Evolutionary conservation across 495 filamentous ascomycete genomes (phyloP), one percentile per base, ranked within the genome.

Genomic region (Neurospora sp.): DNA sequence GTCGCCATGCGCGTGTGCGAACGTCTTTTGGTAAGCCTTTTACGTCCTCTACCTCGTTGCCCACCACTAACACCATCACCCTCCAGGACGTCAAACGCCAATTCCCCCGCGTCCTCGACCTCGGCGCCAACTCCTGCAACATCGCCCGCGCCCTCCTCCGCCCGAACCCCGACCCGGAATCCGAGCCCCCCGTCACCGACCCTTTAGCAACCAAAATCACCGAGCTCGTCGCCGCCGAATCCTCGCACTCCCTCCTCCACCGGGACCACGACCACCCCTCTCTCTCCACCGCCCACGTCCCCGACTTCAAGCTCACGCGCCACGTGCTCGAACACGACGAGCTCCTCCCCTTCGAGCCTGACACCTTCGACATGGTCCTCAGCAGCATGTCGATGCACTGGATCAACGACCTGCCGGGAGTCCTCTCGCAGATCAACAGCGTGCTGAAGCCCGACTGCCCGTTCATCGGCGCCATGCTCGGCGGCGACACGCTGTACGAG

Each of bases 81-180:
- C 39, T 20, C 60, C 75, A 97, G 92, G 93, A 98, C 78, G 95
- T 98, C 83, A 97, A 96, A 76, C 93, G 96, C 37, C 84, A 88
- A 41, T 96, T 96, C 80, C 90, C 91, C 35, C 84, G 89, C 70
- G 93, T 95, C 62, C 93, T 99, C 76, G 96, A 99, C 81, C 90
- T 98, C 35, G 96, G 96, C 74, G 95, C 96, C 74, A 97, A 98
- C 81, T 90, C 94, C 73, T 97, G 95, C 86, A 96, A 97, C 84
- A 92, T 99, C 79, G 96, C 94, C 8, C 88, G 89, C 72, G 90
- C 90, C 69, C 86, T 98, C 16, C 91, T 91, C 27, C 85, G 85
- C n/a, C 87, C 90, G 42, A 85, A 91, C 80, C 88, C 89, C 7
- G 89, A 91, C 77, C 69, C 88, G 4, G 85, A 88, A 74, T 81